Base-by-base conservation (phyloP, 176 grass and related monocot genomes). In the Aechmea fasciata region DNA sequence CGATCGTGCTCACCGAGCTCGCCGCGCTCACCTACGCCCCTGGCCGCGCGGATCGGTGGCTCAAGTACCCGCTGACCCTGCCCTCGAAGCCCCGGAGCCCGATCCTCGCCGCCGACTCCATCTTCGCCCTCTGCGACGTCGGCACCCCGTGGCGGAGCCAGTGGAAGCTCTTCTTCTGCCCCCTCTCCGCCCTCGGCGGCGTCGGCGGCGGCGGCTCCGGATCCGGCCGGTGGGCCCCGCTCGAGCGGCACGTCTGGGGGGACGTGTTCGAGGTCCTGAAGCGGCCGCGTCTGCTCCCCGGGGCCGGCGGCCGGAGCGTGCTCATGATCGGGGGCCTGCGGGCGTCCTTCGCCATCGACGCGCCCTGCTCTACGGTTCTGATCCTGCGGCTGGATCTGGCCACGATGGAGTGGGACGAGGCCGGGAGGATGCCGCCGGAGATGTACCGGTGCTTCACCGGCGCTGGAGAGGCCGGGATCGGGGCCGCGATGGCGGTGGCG, bases 371-470 rank as follows among this genome's bases (percentile, higher is more conserved):
- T 15, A 99, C 94, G 1, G 94, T 99, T 53, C 90, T 99, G 67
- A 90, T 99, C 73, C 78, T 99, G 29, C 74, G 90, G 3, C 78
- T 99, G 29, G 90, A 99, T 90, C 84, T 99, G 24, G 57, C 66
- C 13, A 85, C 89, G 48, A 87, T 99, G 94, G 94, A 99, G 76
- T 99, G 94, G 94, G 94, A 99, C 47, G 94, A 99, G 48, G 94
- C 94, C 2, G 95, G 95, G 0, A 83, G 87, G 51, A 99, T 99
- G 95, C 90, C 95, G 15, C 77, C 80, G 41, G 86, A 90, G 50
- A 99, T 93, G 84, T 99, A 94, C 55, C 73, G 90, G 1, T 94
- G 95, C 75, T 99, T 99, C 69, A 83, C 90, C 1, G 94, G 94
- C 72, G 81, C 80, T 1, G 83, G 81, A 0, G 81, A 84, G 55